Percentiles rank a stretch among this genome's conserved stretches.
Conservation (phyloP, 2,329 filamentous ascomycete species). For the Penicillium palitans region DNA sequence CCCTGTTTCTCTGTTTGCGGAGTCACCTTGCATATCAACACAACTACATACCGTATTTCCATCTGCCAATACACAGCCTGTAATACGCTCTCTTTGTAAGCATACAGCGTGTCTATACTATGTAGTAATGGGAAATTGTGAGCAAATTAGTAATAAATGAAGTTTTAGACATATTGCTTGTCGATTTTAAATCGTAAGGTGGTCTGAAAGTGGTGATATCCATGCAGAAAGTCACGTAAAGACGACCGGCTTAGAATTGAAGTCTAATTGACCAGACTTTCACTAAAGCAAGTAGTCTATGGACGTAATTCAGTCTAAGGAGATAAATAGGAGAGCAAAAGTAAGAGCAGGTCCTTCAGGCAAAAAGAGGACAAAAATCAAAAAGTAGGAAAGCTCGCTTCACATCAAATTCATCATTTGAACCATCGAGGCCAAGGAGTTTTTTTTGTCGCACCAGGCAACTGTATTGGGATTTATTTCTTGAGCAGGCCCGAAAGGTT, state of each 20-base stretch:
- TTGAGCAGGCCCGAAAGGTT: constrained; percentile 84
- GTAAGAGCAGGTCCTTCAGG: not conserved
- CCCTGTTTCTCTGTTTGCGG: no score
- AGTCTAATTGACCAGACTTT: not conserved
- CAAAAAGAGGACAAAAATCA: not conserved
- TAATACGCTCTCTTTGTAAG: no score
- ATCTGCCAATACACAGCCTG: no score
- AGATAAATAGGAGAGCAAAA: not conserved
- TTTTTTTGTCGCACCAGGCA: not conserved
- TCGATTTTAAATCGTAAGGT: not conserved
- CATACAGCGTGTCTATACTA: no score
- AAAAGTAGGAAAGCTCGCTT: constrained; percentile 2
- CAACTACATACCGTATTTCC: no score
- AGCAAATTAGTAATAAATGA: no score
- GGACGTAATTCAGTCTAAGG: not conserved
- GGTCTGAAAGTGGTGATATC: not conserved
- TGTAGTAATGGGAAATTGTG: no score
- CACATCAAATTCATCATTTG: constrained; percentile 2
- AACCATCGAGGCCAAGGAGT: not conserved
- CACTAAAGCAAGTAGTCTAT: not conserved
- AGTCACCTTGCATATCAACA: no score
- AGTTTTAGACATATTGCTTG: not conserved
- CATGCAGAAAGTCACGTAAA: not conserved
- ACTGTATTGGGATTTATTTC: constrained; percentile 24
- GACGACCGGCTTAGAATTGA: not conserved